A percentile compares a stretch with the other conserved stretches of the same genome.
These are phyloP conservation scores for Diversispora epigaea DNA, from an alignment of 192 early-diverging fungal species.

Conservation along the genomic window DNA sequence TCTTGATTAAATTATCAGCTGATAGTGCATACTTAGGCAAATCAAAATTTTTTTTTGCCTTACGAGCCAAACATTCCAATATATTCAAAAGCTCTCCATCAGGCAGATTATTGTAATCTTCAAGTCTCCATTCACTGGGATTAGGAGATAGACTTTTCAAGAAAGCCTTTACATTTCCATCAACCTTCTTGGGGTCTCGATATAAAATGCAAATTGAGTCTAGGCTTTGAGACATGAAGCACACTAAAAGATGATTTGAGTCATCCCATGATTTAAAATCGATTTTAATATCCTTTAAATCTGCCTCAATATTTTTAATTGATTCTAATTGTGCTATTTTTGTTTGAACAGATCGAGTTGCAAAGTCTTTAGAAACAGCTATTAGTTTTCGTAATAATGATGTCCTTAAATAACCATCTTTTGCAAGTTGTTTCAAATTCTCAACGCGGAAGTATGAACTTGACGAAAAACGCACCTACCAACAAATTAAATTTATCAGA, in stretches of 20 bases:
- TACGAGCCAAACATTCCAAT: constrained; percentile 26
- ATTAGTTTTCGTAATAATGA: constrained; percentile 22
- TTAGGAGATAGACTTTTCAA: constrained; percentile 19
- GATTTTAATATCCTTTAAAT: too few relatives aligned
- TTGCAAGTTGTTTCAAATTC: constrained; percentile 11
- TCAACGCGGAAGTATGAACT: constrained; percentile 31
- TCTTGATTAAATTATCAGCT: constrained; percentile 23
- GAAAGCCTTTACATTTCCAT: constrained; percentile 18
- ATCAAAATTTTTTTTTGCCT: neutral
- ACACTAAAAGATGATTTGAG: constrained; percentile 32
- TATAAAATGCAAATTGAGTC: constrained; percentile 32
- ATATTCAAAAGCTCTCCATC: neutral
- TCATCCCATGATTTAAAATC: constrained; percentile 15
- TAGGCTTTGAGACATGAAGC: constrained; percentile 32
- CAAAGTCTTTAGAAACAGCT: constrained; percentile 29
- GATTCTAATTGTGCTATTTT: constrained; percentile 16
- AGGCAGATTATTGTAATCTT: constrained; percentile 18
- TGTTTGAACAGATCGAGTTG: constrained; percentile 24
- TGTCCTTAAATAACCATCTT: constrained; percentile 19
- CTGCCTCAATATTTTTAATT: neutral
- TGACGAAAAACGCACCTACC: constrained; percentile 26
- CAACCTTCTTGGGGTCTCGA: constrained; percentile 22
- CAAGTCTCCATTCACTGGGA: neutral
- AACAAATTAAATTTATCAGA: constrained; percentile 19
- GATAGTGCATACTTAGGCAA: constrained; percentile 25